phyloP scores from a whole-genome alignment of 2,329 filamentous ascomycete species.

The Fusarium sp. region DNA sequence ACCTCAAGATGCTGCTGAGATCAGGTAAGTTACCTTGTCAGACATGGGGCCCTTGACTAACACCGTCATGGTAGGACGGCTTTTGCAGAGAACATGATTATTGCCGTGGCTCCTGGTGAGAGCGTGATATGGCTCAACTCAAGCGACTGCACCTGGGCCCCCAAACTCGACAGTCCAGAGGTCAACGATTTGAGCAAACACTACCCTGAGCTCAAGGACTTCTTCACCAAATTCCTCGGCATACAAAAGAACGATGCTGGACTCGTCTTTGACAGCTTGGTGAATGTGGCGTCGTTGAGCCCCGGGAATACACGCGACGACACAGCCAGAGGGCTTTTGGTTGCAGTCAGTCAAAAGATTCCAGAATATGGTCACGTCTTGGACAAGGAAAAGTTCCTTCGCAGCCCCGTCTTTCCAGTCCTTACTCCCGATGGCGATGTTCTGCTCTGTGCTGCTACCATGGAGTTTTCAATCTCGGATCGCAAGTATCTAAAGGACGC shows the following conservation, averaged over 20 bases:
- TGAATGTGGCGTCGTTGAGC: constrained; percentile 24
- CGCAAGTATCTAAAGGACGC: constrained; percentile 30
- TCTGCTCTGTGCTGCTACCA: constrained; percentile 28
- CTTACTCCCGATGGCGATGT: constrained; percentile 15
- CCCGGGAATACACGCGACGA: constrained; percentile 24
- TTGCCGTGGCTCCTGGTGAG: constrained; percentile 29
- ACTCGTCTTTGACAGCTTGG: constrained; percentile 29
- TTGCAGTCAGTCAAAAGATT: constrained; percentile 27
- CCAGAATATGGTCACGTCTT: constrained; percentile 31
- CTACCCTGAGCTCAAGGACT: constrained; percentile 33
- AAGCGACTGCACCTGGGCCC: constrained; percentile 33
- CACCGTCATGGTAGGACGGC: neutral
- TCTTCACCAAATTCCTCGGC: constrained; percentile 35
- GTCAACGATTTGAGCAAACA: constrained; percentile 33
- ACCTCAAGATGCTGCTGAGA: constrained; percentile 17
- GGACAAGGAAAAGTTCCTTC: constrained; percentile 24
- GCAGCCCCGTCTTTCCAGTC: constrained; percentile 31
- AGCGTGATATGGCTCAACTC: constrained; percentile 25
- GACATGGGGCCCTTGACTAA: neutral
- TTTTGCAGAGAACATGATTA: constrained; percentile 15
- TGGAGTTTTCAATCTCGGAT: constrained; percentile 36
- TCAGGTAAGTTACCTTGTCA: constrained; percentile 13
- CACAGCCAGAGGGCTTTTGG: constrained; percentile 26
- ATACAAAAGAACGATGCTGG: constrained; percentile 31
- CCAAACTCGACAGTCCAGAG: constrained; percentile 28